phyloP scores from a whole-genome alignment of 2,329 filamentous ascomycete genomes.

The Aspergillus sp. region DNA sequence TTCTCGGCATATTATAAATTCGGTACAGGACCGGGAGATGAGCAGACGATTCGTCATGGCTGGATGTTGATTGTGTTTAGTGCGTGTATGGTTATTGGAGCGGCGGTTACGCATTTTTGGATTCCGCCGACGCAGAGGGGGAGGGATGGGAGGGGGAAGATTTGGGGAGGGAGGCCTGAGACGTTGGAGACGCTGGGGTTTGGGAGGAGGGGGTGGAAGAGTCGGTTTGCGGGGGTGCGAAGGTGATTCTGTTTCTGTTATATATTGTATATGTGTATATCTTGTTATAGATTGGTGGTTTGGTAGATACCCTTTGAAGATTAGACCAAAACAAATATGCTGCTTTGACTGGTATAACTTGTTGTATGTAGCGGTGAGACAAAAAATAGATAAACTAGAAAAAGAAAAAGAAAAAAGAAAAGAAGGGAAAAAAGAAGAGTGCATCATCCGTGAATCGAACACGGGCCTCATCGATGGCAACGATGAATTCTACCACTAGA shows the following conservation, averaged over 20 bases:
- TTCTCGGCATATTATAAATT: conserved; percentile 43
- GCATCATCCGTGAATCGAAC: conserved; percentile 50
- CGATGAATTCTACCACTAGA: conserved; percentile 49
- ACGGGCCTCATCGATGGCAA: conserved; percentile 49
- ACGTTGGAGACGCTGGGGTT: conserved; percentile 41
- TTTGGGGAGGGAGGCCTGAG: conserved; percentile 38
- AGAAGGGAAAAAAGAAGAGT: too few species aligned
- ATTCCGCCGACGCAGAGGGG: conserved; percentile 39
- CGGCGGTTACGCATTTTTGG: conserved; percentile 41
- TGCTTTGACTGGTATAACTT: too few species aligned
- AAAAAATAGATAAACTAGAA: too few species aligned
- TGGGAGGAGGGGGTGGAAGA: conserved; percentile 37
- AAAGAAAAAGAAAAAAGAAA: too few species aligned
- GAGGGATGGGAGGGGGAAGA: conserved; percentile 22
- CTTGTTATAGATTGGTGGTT: background rate
- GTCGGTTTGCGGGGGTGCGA: conserved; percentile 28
- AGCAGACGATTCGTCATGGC: conserved; percentile 39
- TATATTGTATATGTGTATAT: background rate
- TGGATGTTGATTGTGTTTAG: conserved; percentile 44
- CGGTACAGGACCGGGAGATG: conserved; percentile 30
- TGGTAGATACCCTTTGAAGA: too few species aligned
- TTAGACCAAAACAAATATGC: too few species aligned
- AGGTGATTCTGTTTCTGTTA: conserved; percentile 3
- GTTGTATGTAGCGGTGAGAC: too few species aligned
- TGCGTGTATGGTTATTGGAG: conserved; percentile 43